Conservation (phyloP, 495 filamentous ascomycete species). For the Penicillium flavigenum region DNA sequence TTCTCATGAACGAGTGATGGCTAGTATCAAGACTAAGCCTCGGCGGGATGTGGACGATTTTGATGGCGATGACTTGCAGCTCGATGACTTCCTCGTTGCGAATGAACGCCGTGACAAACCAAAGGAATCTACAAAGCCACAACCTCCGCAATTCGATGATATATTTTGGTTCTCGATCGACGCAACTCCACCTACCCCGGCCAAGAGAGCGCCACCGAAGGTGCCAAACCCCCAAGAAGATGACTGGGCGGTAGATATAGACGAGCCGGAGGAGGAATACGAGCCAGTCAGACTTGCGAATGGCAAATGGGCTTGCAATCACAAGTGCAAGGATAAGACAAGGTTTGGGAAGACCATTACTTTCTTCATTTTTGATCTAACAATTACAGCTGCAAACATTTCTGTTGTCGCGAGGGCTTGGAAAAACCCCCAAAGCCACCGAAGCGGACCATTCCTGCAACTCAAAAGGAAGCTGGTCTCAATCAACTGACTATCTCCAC, state of each 20-base stretch:
- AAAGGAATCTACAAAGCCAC: not conserved
- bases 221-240: slow-evolving; percentile 4
- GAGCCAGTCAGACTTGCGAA: slow-evolving; percentile 64
- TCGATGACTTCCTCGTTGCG: slow-evolving; percentile 53
- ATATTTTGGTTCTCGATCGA: slow-evolving; percentile 25
- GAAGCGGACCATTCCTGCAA: slow-evolving; percentile 19
- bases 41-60: slow-evolving; percentile 43
- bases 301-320: slow-evolving; percentile 87
- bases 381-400: slow-evolving; percentile 67
- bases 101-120: slow-evolving; percentile 18
- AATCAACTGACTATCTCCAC: slow-evolving; percentile 33
- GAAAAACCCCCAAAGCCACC: slow-evolving; percentile 70
- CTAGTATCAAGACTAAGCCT: slow-evolving; percentile 10
- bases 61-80: slow-evolving; percentile 55
- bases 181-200: slow-evolving; percentile 14
- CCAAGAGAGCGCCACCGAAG: not conserved
- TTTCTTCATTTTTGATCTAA: slow-evolving; percentile 16
- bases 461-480: slow-evolving; percentile 22
- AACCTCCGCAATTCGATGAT: slow-evolving; percentile 8
- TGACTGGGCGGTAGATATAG: slow-evolving; percentile 15
- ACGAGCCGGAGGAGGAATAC: slow-evolving; percentile 24
- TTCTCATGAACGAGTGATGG: slow-evolving; percentile 8
- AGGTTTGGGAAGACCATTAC: slow-evolving; percentile 41
- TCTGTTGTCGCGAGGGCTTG: slow-evolving; percentile 85
- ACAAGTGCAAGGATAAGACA: slow-evolving; percentile 75